phyloP scores from a whole-genome alignment of 2,329 filamentous ascomycete species.

The Stagonosporopsis tanaceti region DNA sequence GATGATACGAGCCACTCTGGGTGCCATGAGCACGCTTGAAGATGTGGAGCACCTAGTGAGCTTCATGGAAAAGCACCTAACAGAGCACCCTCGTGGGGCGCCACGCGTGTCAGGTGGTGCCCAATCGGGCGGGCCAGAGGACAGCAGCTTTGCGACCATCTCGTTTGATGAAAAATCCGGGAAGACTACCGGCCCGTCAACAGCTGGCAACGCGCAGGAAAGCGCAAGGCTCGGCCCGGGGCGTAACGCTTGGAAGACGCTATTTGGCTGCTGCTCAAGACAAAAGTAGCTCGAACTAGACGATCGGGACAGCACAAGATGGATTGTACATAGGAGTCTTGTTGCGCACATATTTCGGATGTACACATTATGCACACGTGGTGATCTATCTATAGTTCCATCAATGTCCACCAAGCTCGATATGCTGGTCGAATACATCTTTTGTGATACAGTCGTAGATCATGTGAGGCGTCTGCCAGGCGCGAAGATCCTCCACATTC shows the following conservation, averaged over 20 bases:
- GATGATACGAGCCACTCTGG: conserved; percentile 67
- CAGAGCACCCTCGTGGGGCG: conserved; percentile 5
- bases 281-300: neutral
- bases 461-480: conserved; percentile 17
- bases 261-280: conserved; percentile 11
- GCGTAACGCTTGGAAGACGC: conserved; percentile 6
- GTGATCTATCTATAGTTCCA: no score
- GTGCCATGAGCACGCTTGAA: conserved; percentile 66
- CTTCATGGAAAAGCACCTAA: conserved; percentile 12
- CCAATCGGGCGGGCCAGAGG: conserved; percentile 1
- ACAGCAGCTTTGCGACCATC: conserved; percentile 1
- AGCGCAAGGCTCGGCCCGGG: conserved; percentile 7
- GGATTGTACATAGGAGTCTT: neutral
- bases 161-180: conserved; percentile 5
- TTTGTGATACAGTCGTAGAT: neutral
- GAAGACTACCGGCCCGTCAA: neutral
- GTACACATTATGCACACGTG: conserved; percentile 1
- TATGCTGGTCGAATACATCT: neutral
- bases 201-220: neutral
- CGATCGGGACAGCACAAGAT: neutral
- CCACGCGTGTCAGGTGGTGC: neutral
- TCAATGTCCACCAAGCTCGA: neutral
- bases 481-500: conserved; percentile 17
- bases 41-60: conserved; percentile 56
- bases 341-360: conserved; percentile 5